phyloP scores from a whole-genome alignment of 352 stramenopile species.

The Phytopythium kandeliae region DNA sequence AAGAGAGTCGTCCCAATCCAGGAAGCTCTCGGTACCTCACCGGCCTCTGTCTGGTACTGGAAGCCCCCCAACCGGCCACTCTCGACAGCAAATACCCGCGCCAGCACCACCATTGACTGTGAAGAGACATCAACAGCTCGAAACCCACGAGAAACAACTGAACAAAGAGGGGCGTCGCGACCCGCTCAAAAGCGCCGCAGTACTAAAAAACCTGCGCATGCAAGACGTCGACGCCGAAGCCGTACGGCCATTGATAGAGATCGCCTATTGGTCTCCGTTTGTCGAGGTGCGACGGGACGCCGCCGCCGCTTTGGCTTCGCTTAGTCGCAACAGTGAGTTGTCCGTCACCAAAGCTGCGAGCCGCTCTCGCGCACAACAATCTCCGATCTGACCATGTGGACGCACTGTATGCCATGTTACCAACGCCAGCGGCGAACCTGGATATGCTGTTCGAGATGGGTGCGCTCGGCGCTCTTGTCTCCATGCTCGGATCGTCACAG shows the following conservation, averaged over 20 bases:
- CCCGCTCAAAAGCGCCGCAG: slow-evolving; percentile 19
- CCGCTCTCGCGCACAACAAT: too few species aligned
- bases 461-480: slow-evolving; percentile 63
- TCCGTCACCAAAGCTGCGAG: too few species aligned
- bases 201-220: slow-evolving; percentile 23
- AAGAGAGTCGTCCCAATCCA: not conserved
- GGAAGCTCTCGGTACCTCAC: not conserved
- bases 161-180: slow-evolving; percentile 14
- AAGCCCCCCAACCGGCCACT: not conserved
- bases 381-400: not conserved
- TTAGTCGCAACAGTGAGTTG: slow-evolving; percentile 64
- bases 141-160: slow-evolving; percentile 8
- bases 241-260: slow-evolving; percentile 72
- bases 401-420: not conserved
- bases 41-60: not conserved
- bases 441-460: slow-evolving; percentile 62
- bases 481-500: slow-evolving; percentile 53
- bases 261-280: slow-evolving; percentile 85
- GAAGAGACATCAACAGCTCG: slow-evolving; percentile 5
- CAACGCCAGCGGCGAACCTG: slow-evolving; percentile 49
- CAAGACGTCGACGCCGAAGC: slow-evolving; percentile 64
- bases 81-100: not conserved
- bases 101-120: not conserved
- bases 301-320: slow-evolving; percentile 61
- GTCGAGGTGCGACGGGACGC: slow-evolving; percentile 75